Evolutionary conservation across 306 rosid genomes (phyloP), one percentile per base, ranked within the genome.

Genomic region (Myrica gale): DNA sequence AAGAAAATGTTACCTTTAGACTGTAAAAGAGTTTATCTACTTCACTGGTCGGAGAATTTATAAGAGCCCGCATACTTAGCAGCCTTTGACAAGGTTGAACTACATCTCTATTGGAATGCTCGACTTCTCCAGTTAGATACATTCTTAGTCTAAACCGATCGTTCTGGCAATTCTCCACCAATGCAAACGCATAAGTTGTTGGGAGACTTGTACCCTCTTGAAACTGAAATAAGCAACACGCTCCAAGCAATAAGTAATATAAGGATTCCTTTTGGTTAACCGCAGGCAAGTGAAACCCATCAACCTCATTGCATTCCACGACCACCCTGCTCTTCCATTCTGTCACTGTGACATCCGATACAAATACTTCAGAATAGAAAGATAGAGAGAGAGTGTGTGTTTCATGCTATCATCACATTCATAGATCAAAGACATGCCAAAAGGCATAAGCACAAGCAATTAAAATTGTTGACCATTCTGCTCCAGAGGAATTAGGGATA

Each of bases 101-200:
- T 26, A 53, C 78, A 79, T 87, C 81, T 70, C 86, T 79, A 73
- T 77, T 73, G 75, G 62, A 80, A 78, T 74, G 71, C 5, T 72
- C 78, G 84, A 86, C 80, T 77, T 93, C 91, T 81, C 96, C 96
- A 10, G 89, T 89, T 72, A 94, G 83, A 84, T 78, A 88, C 88
- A 94, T 87, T 86, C 95, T 89, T 66, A 88, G 88, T 66, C 86
- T 86, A 68, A 91, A 65, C 78, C 88, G 86, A 79, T 78, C 71
- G 1, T 69, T 85, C 11, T 84, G 90, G 65, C 74, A 71, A 46
- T 82, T 82, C 78, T 94, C 98, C 78, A 94, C 98, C 84, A 89
- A 88, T 50, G 97, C 94, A 89, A 94, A 94, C 10, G 96, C 97
- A 72, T 94, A 89, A 4, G 84, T 84, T 13, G 88, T 83, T 17